Base-by-base conservation (phyloP, 805 yeast species). In the Jamesozyma hellenica region DNA sequence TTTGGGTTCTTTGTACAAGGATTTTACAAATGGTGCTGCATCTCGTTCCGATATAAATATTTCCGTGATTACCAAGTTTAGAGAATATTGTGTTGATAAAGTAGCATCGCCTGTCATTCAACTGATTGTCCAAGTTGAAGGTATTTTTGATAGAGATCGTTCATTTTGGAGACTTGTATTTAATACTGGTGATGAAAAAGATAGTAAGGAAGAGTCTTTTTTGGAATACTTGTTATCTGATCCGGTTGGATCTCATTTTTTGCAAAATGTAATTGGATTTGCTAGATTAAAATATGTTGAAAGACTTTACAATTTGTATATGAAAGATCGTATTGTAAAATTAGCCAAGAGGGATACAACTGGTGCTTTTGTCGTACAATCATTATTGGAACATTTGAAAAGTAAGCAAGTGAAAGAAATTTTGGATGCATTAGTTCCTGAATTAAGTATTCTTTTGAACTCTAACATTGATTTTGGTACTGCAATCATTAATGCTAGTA, bases 211-310 rank as follows among this genome's bases (percentile, higher is more conserved):
- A 51, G 88, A 74, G 46, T 76, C 92, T 0, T 87, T 82, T 58
- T 79, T 88, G 25, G 95, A 87, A 56, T 82, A 82, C 52, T 67
- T 88, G 40, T 63, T 90, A 28, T 75, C 92, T 8, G 95, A 87
- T 54, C 68, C 94, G 1, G 85, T 88, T n/a, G 98, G 97, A 0
- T 82, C 94, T 1, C 96, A 87, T 61, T 90, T 92, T 65, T 67
- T 90, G 21, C 86, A 92, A 59, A 71, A 79, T 15, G 72, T 78
- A 10, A 67, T 88, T 38, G 74, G 71, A 35, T 73, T 72, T 42
- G 78, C 80, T 45, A 77, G 92, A 47, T 63, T 73, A 45, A 80
- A 76, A 47, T 78, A 75, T 54, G 73, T 82, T 16, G 82, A 79
- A 50, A 71, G 95, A 50, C 60, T 90, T 35, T 85, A 76, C 64